Conservation (phyloP, 352 stramenopile species). For the Phytophthora sojae region DNA sequence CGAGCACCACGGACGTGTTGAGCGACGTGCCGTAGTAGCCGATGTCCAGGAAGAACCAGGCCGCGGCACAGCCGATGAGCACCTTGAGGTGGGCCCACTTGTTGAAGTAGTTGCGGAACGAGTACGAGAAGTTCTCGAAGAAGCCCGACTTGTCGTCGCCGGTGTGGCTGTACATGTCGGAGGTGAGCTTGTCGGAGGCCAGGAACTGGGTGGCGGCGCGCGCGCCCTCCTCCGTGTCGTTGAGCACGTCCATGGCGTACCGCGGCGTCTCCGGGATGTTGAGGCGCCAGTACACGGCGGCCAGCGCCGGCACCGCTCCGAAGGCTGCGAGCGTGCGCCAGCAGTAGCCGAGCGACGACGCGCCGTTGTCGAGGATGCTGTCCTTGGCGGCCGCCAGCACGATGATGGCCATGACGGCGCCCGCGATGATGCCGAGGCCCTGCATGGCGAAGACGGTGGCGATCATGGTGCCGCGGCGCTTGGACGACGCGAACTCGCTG, state of each 20-base stretch:
- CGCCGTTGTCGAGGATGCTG: conserved; percentile 45
- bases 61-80: conserved; percentile 52
- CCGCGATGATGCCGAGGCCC: conserved; percentile 53
- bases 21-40: conserved; percentile 67
- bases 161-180: conserved; percentile 46
- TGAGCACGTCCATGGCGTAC: conserved; percentile 56
- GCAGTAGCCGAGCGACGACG: conserved; percentile 51
- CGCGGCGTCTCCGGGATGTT: conserved; percentile 54
- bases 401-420: conserved; percentile 43
- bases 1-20: conserved; percentile 55
- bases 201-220: conserved; percentile 45
- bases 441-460: conserved; percentile 66
- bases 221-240: conserved; percentile 41
- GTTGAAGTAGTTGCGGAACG: conserved; percentile 45
- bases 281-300: conserved; percentile 57
- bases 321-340: conserved; percentile 56
- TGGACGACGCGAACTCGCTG: conserved; percentile 52
- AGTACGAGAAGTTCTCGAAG: conserved; percentile 44
- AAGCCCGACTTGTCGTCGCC: conserved; percentile 56
- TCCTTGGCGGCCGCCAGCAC: conserved; percentile 39
- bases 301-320: conserved; percentile 47
- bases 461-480: conserved; percentile 56
- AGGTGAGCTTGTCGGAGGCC: conserved; percentile 43
- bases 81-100: conserved; percentile 57
- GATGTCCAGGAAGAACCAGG: conserved; percentile 74